These are phyloP conservation scores for Limnanthes douglasii DNA, from an alignment of 345 rosid species.

Conservation along the genomic window DNA sequence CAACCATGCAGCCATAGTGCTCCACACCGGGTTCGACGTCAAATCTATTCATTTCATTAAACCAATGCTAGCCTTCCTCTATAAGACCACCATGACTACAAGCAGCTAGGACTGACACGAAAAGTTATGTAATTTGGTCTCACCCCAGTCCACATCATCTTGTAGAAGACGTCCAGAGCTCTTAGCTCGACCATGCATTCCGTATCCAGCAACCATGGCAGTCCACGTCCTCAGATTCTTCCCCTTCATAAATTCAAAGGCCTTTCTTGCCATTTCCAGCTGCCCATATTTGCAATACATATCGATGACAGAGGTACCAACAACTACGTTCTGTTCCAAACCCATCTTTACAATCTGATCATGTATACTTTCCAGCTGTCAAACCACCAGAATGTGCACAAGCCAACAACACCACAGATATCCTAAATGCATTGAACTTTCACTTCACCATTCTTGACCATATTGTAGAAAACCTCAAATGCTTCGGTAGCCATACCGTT, in stretches of 20 bases:
- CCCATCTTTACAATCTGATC: slow-evolving; percentile 75
- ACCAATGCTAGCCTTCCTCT: slow-evolving; percentile 73
- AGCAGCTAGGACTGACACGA: slow-evolving; percentile 62
- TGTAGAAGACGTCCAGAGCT: slow-evolving; percentile 53
- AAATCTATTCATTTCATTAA: slow-evolving; percentile 47
- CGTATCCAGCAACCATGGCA: slow-evolving; percentile 76
- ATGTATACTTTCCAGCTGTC: slow-evolving; percentile 47
- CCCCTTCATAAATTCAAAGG: slow-evolving; percentile 41
- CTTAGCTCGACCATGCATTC: slow-evolving; percentile 71
- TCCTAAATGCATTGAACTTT: slow-evolving; percentile 46
- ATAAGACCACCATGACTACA: slow-evolving; percentile 77
- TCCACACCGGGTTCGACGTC: slow-evolving; percentile 62
- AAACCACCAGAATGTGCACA: slow-evolving; percentile 57
- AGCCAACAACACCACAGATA: slow-evolving; percentile 61
- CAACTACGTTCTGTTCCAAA: slow-evolving; percentile 38
- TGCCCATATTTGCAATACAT: slow-evolving; percentile 90
- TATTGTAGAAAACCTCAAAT: slow-evolving; percentile 29
- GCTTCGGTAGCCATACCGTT: slow-evolving; percentile 54
- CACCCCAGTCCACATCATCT: slow-evolving; percentile 45
- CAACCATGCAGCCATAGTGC: slow-evolving; percentile 89
- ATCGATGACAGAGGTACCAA: slow-evolving; percentile 62
- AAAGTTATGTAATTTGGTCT: slow-evolving; percentile 75
- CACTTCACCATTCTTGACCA: slow-evolving; percentile 24
- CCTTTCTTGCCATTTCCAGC: slow-evolving; percentile 50
- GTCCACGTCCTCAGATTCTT: slow-evolving; percentile 87